Conservation (phyloP, 441 rosid genomes). For the Mallotus repandus region DNA sequence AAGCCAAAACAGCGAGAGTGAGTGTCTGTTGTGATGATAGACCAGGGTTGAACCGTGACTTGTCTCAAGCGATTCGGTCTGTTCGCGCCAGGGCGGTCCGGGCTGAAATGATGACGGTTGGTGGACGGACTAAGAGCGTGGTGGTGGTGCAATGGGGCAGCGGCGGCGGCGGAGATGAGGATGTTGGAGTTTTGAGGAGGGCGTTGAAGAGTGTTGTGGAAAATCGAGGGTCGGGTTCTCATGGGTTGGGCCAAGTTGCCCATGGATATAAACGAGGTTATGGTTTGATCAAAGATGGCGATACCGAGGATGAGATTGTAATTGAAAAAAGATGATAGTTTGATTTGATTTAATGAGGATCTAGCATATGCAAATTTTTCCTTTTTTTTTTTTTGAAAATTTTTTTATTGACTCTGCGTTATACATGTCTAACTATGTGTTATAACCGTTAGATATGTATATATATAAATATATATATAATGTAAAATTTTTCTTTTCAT, state of each 20-base stretch:
- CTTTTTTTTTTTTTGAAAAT: too few species aligned
- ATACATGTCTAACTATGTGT: too few species aligned
- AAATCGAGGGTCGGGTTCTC: constrained; percentile 29
- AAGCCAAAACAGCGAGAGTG: constrained; percentile 30
- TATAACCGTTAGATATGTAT: too few species aligned
- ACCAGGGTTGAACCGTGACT: constrained; percentile 45
- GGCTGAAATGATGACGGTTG: constrained; percentile 54
- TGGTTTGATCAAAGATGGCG: not conserved
- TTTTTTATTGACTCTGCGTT: too few species aligned
- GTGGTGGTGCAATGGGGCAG: constrained; percentile 42
- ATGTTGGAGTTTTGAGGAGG: constrained; percentile 27
- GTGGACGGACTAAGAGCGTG: constrained; percentile 46
- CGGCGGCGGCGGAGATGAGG: constrained; percentile 21
- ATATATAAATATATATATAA: too few species aligned
- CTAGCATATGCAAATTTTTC: too few species aligned
- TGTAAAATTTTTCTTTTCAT: too few species aligned
- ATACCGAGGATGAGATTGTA: not conserved
- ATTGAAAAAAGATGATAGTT: not conserved
- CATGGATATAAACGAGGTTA: constrained; percentile 33
- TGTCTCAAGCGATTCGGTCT: constrained; percentile 34
- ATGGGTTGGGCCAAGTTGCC: constrained; percentile 25
- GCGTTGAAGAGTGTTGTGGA: constrained; percentile 42
- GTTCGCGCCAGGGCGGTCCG: constrained; percentile 40
- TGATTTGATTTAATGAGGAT: not conserved
- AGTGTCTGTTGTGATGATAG: constrained; percentile 56